Base-by-base conservation (phyloP, 148 eudicot species). In the Cornus suecica region DNA sequence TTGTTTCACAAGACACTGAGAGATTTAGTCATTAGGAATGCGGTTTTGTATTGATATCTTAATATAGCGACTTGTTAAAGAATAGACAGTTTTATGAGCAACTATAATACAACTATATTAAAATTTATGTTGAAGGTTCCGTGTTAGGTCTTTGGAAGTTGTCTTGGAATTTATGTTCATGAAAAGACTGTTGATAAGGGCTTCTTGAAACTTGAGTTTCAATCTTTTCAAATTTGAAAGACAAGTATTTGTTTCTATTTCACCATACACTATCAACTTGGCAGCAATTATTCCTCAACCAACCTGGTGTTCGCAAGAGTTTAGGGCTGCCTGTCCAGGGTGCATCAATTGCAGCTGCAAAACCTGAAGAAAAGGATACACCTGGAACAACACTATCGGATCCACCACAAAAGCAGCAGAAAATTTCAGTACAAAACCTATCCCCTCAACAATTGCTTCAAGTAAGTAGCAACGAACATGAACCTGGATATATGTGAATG, bases 281-380 rank as follows among this genome's bases (percentile, higher is more conserved):
- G 80, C 94, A 95, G 99, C 89, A 86, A 86, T 74, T 95, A 28
- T 74, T 69, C 74, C 87, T 95, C 70, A 76, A 81, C 41, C 75
- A 90, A 73, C 93, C 93, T 65, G 48, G 29, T 77, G 81, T 93
- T 78, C 90, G 90, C 54, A 68, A 80, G 67, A 82, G 78, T 74
- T 75, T 95, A 76, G 98, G 98, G 62, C 83, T 95, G 80, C 88
- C 89, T 51, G 77, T 52, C 31, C 78, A 65, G 67, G 51, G 58
- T 51, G 84, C 78, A 74, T 42, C 76, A 41, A 63, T 26, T 30
- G 66, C 28, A 71, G 72, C 83, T 73, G 68, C 72, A 66, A 69
- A 73, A 63, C 34, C 37, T 81, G 84, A 75, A 64, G 74, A 74
- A 73, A 80, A 63, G 52, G 79, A 56, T 73, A 56, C 41, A 65